Conservation (phyloP, 140 eudicot genomes). For the Senecio squalidus region DNA sequence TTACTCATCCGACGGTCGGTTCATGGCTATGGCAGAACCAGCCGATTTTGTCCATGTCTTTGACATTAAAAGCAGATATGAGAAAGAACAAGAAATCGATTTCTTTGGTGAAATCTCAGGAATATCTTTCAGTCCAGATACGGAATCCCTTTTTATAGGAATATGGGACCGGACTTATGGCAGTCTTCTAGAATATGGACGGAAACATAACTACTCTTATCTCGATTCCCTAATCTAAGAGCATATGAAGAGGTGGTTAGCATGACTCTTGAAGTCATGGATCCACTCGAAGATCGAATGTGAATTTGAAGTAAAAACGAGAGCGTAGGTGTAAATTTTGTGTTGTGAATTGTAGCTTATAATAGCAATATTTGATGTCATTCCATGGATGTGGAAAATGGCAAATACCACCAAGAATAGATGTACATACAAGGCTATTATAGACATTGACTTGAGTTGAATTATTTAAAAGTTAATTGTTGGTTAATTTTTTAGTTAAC, state of each 20-base stretch:
- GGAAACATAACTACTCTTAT: background rate
- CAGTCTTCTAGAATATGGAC: slow-evolving; percentile 24
- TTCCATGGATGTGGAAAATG: background rate
- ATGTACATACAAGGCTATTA: background rate
- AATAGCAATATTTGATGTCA: background rate
- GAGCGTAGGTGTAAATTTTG: background rate
- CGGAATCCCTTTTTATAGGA: no score
- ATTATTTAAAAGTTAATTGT: no score
- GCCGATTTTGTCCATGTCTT: no score
- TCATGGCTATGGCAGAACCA: no score
- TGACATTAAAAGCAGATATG: no score
- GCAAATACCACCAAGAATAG: background rate
- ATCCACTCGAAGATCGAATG: no score
- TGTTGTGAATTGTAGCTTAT: background rate
- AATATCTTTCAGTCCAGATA: no score
- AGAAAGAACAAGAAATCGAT: no score
- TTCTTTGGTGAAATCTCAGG: no score
- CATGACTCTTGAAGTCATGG: background rate
- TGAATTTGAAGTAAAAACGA: background rate
- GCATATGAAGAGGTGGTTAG: background rate
- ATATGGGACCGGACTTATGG: no score
- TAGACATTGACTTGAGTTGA: background rate
- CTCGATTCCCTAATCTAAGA: background rate
- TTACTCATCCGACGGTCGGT: no score
- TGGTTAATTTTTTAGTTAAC: no score